These are phyloP conservation scores for Delitschia confertaspora DNA, from an alignment of 495 filamentous ascomycete species.

Conservation along the genomic window DNA sequence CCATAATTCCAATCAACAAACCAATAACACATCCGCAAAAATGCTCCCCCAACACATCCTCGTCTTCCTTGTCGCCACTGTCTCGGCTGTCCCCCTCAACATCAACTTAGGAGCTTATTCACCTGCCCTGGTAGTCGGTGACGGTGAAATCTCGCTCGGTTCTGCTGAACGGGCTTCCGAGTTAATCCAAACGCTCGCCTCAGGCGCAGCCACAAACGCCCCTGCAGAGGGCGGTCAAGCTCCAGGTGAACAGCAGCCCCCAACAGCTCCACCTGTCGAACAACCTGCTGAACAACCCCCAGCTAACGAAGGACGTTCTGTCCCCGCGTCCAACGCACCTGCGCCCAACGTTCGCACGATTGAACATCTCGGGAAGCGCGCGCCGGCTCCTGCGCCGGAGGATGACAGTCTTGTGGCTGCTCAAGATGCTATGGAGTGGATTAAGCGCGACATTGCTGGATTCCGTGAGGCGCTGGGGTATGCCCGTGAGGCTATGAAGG, in stretches of 20 bases:
- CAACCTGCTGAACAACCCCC: constrained; percentile 17
- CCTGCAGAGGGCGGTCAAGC: constrained; percentile 3
- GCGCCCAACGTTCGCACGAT: constrained; percentile 10
- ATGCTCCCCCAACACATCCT: constrained; percentile 29
- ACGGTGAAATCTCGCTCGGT: constrained; percentile 47
- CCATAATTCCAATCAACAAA: constrained; percentile 9
- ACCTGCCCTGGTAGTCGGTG: constrained; percentile 50
- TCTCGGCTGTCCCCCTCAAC: constrained; percentile 45
- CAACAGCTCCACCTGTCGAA: constrained; percentile 4
- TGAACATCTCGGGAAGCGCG: constrained; percentile 12
- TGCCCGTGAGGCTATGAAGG: constrained; percentile 28
- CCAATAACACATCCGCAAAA: constrained; percentile 14
- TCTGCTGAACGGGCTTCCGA: constrained; percentile 38
- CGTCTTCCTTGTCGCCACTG: constrained; percentile 18
- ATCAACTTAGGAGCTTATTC: constrained; percentile 54
- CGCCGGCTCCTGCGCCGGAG: background rate
- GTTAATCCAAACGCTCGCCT: constrained; percentile 32
- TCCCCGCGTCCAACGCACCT: too few relatives aligned
- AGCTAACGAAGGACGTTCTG: constrained; percentile 13
- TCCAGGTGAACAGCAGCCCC: constrained; percentile 10
- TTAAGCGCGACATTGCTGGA: constrained; percentile 28
- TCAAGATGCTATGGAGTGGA: constrained; percentile 19
- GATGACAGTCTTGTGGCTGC: constrained; percentile 9
- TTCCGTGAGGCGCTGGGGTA: constrained; percentile 28
- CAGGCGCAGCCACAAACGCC: constrained; percentile 15